Conservation (phyloP, 805 yeast genomes). For the Yueomyces sinensis region DNA sequence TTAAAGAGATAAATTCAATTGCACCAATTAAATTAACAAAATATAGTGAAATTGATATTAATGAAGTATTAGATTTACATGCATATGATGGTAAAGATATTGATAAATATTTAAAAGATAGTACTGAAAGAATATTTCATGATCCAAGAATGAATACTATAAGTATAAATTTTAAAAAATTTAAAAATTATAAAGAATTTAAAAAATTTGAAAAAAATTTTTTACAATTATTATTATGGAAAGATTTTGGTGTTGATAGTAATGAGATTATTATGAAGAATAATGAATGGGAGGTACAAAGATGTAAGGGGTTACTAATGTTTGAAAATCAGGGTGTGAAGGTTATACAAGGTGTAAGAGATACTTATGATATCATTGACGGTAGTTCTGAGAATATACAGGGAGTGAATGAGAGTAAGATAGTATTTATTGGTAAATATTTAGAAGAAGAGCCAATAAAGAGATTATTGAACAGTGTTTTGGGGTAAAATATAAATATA, state of each 20-base stretch:
- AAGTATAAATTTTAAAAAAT: conserved; percentile 31
- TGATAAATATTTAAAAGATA: neutral
- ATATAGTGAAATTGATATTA: conserved; percentile 60
- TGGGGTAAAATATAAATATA: too few species aligned
- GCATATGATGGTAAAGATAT: conserved; percentile 43
- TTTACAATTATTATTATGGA: conserved; percentile 67
- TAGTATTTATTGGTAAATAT: conserved; percentile 68
- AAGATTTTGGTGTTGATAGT: conserved; percentile 30
- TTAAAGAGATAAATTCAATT: conserved; percentile 43
- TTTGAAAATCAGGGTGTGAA: conserved; percentile 26
- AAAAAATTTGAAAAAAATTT: conserved; percentile 38
- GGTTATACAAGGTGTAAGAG: conserved; percentile 85
- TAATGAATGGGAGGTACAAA: conserved; percentile 46
- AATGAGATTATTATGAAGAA: neutral
- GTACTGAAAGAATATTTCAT: conserved; percentile 23
- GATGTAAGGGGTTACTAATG: conserved; percentile 67
- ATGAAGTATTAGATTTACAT: conserved; percentile 58
- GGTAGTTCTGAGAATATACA: conserved; percentile 18
- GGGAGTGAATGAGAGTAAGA: conserved; percentile 31
- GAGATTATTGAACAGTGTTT: conserved; percentile 7
- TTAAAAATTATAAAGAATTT: conserved; percentile 26
- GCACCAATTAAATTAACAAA: conserved; percentile 57
- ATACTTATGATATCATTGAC: conserved; percentile 70
- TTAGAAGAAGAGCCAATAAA: conserved; percentile 28
- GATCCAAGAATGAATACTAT: conserved; percentile 44